Base-by-base conservation (phyloP, 805 yeast species). In the Millerago galiae region DNA sequence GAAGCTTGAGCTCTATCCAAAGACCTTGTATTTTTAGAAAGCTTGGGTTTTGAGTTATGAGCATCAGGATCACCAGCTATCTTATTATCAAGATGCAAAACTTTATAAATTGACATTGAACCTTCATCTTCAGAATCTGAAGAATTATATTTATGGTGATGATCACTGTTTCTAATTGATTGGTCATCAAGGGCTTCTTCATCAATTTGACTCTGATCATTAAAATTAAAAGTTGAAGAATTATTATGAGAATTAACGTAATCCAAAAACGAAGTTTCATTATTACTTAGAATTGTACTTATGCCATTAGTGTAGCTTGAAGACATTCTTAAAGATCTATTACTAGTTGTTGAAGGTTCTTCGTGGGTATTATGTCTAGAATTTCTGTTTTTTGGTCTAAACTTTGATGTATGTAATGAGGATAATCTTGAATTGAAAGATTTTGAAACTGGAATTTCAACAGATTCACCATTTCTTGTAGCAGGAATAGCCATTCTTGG, bases 401-500 rank as follows among this genome's bases (percentile, higher is more conserved):
- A 54, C 14, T 49, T 50, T 4, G 56, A 35, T 2, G 58, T 53
- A 27, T 57, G 60, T n/a, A 57, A 41, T 5, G 58, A 46, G 1
- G 52, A 46, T 8, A 48, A 17, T 33, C 53, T 53, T 4, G 60
- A 55, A 32, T 53, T 56, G 34, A 52, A 51, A 1, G 60, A 54
- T 36, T 50, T 49, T 12, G 61, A 44, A 0, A 52, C 64, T 3
- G 83, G 82, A 24, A 86, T 84, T 54, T 85, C 93, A 2, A 84
- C 75, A 0, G 91, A 75, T 51, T 81, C 93, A 7, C 95, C 95
- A 31, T 77, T 75, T 50, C 89, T 63, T 0, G 91, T 83, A 0
- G 93, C 84, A 1, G 95, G 90, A 39, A 86, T 85, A 0, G 95
- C 84, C 81, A 85, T 76, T 54, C 65, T 73, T n/a, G 83, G 83